Conservation (phyloP, 2,329 filamentous ascomycete genomes). For the Cercospora sp. region DNA sequence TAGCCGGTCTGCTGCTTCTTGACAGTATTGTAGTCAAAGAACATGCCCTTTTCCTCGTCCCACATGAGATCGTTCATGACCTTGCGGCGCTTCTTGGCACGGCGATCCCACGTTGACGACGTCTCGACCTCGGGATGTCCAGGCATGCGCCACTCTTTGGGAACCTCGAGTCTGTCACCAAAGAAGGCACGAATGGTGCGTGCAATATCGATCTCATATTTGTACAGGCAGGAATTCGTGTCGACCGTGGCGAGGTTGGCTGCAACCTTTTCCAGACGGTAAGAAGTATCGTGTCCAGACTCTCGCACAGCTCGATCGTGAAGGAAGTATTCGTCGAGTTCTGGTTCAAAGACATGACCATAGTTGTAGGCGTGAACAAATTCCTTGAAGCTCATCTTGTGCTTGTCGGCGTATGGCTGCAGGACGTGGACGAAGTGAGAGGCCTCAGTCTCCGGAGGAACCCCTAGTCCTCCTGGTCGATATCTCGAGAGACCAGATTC, state of each 20-base stretch:
- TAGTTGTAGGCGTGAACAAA: conserved; percentile 90
- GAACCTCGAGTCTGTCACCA: conserved; percentile 77
- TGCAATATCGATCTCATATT: conserved; percentile 93
- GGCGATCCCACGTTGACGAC: conserved; percentile 86
- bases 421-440: conserved; percentile 83
- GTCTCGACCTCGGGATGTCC: conserved; percentile 68
- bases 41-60: conserved; percentile 91
- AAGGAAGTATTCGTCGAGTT: conserved; percentile 91
- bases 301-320: conserved; percentile 95
- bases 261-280: conserved; percentile 84
- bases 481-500: conserved; percentile 81
- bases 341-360: conserved; percentile 73
- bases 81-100: conserved; percentile 78
- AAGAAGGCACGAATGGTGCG: conserved; percentile 83
- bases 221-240: conserved; percentile 91
- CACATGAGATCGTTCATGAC: conserved; percentile 92
- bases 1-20: conserved; percentile 79
- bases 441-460: conserved; percentile 89
- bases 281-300: conserved; percentile 94
- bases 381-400: conserved; percentile 76
- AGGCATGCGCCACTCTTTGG: conserved; percentile 74
- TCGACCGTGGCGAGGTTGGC: conserved; percentile 92
- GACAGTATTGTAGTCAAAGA: conserved; percentile 92
- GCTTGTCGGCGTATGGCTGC: conserved; percentile 78
- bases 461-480: conserved; percentile 76